Evolutionary conservation across 2,329 filamentous ascomycete species (phyloP).

Genomic region (Aspergillus quadrilineatus): DNA sequence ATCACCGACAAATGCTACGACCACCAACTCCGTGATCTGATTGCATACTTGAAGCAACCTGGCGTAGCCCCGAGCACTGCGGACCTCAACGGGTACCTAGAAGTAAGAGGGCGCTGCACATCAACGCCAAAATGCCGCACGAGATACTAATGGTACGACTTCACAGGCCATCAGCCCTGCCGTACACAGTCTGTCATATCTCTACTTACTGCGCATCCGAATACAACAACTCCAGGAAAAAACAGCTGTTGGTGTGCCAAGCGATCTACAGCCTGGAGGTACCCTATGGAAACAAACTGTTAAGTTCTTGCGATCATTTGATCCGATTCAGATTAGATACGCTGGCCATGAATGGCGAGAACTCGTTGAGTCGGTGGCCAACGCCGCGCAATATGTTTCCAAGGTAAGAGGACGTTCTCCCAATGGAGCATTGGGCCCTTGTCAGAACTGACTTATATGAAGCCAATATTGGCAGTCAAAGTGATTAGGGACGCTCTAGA

Average conservation of each 20-base stretch:
- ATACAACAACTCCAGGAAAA: slow-evolving; percentile 42
- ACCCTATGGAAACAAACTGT: slow-evolving; percentile 52
- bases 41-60: slow-evolving; percentile 39
- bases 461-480: slow-evolving; percentile 42
- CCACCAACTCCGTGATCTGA: slow-evolving; percentile 40
- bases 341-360: slow-evolving; percentile 40
- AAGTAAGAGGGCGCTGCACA: neutral
- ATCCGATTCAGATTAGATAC: slow-evolving; percentile 47
- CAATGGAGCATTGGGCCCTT: neutral
- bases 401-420: slow-evolving; percentile 30
- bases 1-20: slow-evolving; percentile 46
- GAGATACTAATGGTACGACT: slow-evolving; percentile 3
- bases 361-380: slow-evolving; percentile 35
- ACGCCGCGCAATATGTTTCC: slow-evolving; percentile 30
- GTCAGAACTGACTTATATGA: slow-evolving; percentile 1
- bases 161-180: slow-evolving; percentile 52
- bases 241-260: slow-evolving; percentile 34
- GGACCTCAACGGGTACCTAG: slow-evolving; percentile 33
- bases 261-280: slow-evolving; percentile 45
- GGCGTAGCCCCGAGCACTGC: slow-evolving; percentile 33
- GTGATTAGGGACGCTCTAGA: slow-evolving; percentile 46
- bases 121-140: neutral
- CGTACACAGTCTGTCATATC: slow-evolving; percentile 60
- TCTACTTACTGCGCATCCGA: slow-evolving; percentile 54
- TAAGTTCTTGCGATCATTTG: slow-evolving; percentile 55